Base-by-base conservation (phyloP, 371 early-diverging fungal genomes). In the Caulochytrium protostelioides region DNA sequence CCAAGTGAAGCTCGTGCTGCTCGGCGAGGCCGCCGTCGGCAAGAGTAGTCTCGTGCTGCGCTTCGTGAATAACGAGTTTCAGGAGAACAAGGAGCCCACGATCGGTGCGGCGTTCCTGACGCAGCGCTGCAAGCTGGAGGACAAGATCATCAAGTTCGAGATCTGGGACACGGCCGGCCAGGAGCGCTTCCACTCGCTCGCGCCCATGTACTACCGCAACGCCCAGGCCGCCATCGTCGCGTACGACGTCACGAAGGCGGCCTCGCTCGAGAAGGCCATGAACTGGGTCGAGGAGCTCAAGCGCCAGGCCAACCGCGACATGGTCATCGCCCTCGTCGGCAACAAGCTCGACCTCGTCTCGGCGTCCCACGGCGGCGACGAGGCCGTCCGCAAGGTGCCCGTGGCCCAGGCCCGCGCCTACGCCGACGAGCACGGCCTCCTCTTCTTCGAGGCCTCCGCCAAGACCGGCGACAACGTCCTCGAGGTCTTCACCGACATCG, bases 161-260 rank as follows among this genome's bases (percentile, higher is more conserved):
- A 67, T 65, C 26, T 74, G 75, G 75, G 75, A 75, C 42, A 75
- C 76, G 15, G 72, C 70, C 15, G 70, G 61, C 37, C 74, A 65
- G 55, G 76, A 76, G 43, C 42, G 74, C 12, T 76, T 72, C 48
- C 56, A 58, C 35, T 66, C 61, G n/a, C 76, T 98, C 49, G 98
- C 98, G 30, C 95, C 92, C 23, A 94, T 91, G 87, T 98, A 97
- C 61, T 97, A 97, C 55, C 69, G 97, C 35, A 87, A 86, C 51
- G 94, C 97, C 14, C 82, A 82, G 54, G 86, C 83, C 34, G 92
- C 90, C 3, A 75, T 90, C 4, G 86, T 92, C 15, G 94, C 81
- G 12, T 98, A 95, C 50, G 98, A 97, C 62, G 83, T 97, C 44
- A 92, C 97, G 24, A 86, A 90, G 58, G 53, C 73, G 29, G 78